Evolutionary conservation across 257 asterid species (phyloP).

Genomic region (Osmanthus fragrans): DNA sequence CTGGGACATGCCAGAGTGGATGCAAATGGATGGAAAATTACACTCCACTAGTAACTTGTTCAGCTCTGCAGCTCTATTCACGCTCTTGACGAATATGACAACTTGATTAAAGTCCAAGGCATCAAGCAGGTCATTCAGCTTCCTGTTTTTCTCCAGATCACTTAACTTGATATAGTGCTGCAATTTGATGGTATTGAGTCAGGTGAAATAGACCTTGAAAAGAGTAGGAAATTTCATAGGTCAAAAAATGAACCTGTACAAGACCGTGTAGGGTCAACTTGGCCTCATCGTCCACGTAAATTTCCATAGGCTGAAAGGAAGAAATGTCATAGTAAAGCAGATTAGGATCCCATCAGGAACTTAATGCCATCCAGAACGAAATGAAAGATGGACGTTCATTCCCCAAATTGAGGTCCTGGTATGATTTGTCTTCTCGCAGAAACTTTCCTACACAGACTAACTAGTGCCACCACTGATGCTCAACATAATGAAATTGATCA

Average conservation of each 20-base stretch:
- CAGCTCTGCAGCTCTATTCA: conserved; percentile 89
- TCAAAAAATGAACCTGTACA: conserved; percentile 64
- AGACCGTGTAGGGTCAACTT: conserved; percentile 97
- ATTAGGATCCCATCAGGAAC: conserved; percentile 41
- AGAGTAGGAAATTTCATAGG: neutral
- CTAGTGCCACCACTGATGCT: conserved; percentile 25
- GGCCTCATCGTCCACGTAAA: conserved; percentile 93
- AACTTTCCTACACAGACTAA: conserved; percentile 34
- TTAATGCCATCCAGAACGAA: conserved; percentile 54
- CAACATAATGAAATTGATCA: conserved; percentile 28
- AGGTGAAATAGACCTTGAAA: conserved; percentile 1
- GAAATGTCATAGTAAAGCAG: conserved; percentile 73
- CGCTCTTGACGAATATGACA: conserved; percentile 89
- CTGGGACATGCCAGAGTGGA: conserved; percentile 97
- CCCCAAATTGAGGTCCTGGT: conserved; percentile 45
- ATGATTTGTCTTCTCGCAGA: conserved; percentile 49
- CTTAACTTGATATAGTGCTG: conserved; percentile 97
- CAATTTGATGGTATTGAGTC: neutral
- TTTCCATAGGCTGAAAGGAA: conserved; percentile 98
- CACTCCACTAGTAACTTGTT: conserved; percentile 91
- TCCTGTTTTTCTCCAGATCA: conserved; percentile 86
- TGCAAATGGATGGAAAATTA: conserved; percentile 89
- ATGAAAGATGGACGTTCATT: conserved; percentile 56
- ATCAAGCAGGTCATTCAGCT: conserved; percentile 86
- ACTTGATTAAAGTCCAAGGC: conserved; percentile 96